Conservation (phyloP, 345 rosid species). For the Eucalyptus pauciflora region DNA sequence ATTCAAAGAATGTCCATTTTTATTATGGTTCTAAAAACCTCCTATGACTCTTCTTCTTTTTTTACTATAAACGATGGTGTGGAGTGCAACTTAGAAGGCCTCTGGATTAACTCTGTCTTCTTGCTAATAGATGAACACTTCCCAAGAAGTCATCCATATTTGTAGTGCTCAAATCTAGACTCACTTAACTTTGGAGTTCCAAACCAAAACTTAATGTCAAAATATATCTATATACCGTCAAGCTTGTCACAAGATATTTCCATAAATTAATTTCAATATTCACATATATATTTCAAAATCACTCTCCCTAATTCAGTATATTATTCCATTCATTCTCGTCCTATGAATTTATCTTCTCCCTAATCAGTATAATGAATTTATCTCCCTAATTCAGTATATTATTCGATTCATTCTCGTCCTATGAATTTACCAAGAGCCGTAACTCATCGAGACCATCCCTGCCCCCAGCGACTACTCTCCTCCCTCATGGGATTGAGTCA, state of each 20-base stretch:
- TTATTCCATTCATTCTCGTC: rapidly evolving
- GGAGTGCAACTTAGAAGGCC: too few relatives aligned
- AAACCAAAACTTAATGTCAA: too few relatives aligned
- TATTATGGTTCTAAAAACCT: background rate
- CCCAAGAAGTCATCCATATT: too few relatives aligned
- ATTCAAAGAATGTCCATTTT: background rate
- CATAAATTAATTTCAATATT: rapidly evolving
- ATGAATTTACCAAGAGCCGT: rapidly evolving
- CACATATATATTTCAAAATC: rapidly evolving
- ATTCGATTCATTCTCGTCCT: rapidly evolving
- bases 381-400: rapidly evolving
- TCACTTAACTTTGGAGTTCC: rapidly evolving
- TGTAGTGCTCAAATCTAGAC: rapidly evolving
- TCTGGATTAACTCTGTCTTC: too few relatives aligned
- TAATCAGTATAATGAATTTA: too few relatives aligned
- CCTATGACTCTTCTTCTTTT: background rate
- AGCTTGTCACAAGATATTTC: rapidly evolving
- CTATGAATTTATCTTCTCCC: too few relatives aligned
- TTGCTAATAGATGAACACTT: too few relatives aligned
- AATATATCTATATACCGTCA: rapidly evolving
- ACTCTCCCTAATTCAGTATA: rapidly evolving
- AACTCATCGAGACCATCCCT: rapidly evolving
- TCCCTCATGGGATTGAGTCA: rapidly evolving
- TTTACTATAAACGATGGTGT: background rate
- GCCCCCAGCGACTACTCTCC: rapidly evolving